phyloP scores from a whole-genome alignment of 805 yeast genomes.

The Myxozyma melibiosi region DNA sequence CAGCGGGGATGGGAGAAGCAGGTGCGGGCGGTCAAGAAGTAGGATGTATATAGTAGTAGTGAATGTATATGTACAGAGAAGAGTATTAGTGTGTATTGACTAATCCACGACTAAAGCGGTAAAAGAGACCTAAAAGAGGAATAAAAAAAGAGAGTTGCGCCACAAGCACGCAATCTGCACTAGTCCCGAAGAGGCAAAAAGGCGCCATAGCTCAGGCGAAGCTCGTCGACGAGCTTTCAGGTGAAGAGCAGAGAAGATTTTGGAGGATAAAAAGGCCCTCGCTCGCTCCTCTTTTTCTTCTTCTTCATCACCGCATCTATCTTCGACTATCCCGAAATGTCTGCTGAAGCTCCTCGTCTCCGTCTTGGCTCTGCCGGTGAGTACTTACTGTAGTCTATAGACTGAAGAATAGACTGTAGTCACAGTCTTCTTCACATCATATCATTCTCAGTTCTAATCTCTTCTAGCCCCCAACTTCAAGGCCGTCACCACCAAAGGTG shows the following conservation, averaged over 20 bases:
- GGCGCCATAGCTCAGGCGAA: conserved; percentile 12
- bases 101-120: not conserved
- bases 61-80: not conserved
- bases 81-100: not conserved
- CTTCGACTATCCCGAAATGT: conserved; percentile 5
- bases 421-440: not conserved
- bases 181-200: conserved; percentile 11
- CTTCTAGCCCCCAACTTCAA: conserved; percentile 85
- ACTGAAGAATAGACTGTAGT: not conserved
- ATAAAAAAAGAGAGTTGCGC: not conserved
- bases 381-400: not conserved
- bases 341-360: conserved; percentile 32
- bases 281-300: not conserved
- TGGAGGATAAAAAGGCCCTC: conserved; percentile 6
- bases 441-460: not conserved
- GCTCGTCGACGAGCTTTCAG: too few species aligned
- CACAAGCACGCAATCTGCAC: conserved; percentile 24
- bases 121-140: not conserved
- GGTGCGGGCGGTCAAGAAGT: not conserved
- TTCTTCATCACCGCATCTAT: not conserved
- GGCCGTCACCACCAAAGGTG: conserved; percentile 81
- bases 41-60: not conserved
- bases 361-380: conserved; percentile 29
- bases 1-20: conserved; percentile 65
- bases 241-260: too few species aligned